phyloP scores from a whole-genome alignment of 2,329 filamentous ascomycete species.

The Truncatella angustata region DNA sequence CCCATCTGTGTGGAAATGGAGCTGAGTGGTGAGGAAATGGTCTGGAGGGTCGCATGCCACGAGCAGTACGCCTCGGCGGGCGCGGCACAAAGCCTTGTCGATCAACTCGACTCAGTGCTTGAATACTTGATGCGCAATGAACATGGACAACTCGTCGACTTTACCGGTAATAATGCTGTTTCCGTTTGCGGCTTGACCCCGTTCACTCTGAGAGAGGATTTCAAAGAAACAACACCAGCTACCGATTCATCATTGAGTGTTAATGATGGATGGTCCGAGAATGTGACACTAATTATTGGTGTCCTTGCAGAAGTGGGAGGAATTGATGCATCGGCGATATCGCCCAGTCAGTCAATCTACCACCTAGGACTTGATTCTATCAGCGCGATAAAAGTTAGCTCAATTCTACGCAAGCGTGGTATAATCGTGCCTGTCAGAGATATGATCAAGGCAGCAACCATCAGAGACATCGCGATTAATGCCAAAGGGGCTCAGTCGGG shows the following conservation, averaged over 20 bases:
- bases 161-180: conserved; percentile 34
- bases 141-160: conserved; percentile 46
- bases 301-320: conserved; percentile 59
- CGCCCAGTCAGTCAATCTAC: conserved; percentile 66
- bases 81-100: conserved; percentile 51
- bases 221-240: neutral
- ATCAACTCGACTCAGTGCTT: conserved; percentile 59
- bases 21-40: conserved; percentile 47
- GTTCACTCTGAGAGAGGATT: too few species aligned
- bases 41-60: conserved; percentile 74
- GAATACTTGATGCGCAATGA: conserved; percentile 49
- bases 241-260: too few species aligned
- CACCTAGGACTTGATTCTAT: conserved; percentile 90
- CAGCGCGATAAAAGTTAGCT: conserved; percentile 79
- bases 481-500: neutral
- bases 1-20: conserved; percentile 83
- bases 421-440: conserved; percentile 67
- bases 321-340: conserved; percentile 56
- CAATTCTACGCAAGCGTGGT: conserved; percentile 63
- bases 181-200: conserved; percentile 64
- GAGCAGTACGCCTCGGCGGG: conserved; percentile 46
- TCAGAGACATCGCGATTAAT: conserved; percentile 58
- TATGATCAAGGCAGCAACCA: conserved; percentile 64
- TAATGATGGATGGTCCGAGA: too few species aligned
- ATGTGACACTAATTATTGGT: conserved; percentile 37